Conservation (phyloP, 1,284 basidiomycete genomes). For the Austroboletus niveus region DNA sequence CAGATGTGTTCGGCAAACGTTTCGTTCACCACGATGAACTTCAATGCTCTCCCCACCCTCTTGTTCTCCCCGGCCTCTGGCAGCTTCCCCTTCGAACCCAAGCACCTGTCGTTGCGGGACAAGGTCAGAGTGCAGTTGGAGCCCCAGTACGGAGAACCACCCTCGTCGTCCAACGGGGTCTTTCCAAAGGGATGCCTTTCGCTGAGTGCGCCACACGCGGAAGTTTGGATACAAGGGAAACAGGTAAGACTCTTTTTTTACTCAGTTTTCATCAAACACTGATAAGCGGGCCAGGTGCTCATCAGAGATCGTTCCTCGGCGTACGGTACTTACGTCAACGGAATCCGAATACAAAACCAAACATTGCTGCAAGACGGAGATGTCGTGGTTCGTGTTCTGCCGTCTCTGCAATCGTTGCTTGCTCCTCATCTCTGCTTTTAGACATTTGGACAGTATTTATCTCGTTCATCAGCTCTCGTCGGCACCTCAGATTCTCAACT, state of each 20-base stretch:
- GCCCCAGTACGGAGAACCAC: constrained; percentile 21
- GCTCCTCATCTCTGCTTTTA: constrained; percentile 19
- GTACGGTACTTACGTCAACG: constrained; percentile 47
- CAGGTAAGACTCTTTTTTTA: constrained; percentile 31
- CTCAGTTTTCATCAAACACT: constrained; percentile 1
- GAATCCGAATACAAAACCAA: constrained; percentile 34
- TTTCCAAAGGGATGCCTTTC: constrained; percentile 39
- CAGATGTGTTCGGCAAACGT: background rate
- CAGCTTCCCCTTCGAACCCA: constrained; percentile 45
- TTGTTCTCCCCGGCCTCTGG: constrained; percentile 36
- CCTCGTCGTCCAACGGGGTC: constrained; percentile 35
- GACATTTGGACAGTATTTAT: constrained; percentile 39
- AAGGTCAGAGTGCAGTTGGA: constrained; percentile 36
- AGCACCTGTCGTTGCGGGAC: constrained; percentile 35
- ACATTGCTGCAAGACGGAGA: constrained; percentile 40
- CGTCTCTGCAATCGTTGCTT: background rate
- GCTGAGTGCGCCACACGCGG: constrained; percentile 40
- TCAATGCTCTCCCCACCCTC: constrained; percentile 26
- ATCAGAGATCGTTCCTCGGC: constrained; percentile 43
- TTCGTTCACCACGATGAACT: constrained; percentile 22
- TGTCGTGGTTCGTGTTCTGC: constrained; percentile 36
- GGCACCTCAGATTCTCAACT: constrained; percentile 41
- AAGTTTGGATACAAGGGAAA: constrained; percentile 42
- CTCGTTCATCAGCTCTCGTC: constrained; percentile 38
- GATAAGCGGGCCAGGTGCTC: constrained; percentile 33